A percentile compares a stretch with the other conserved stretches of the same genome.
Conservation (phyloP, 371 early-diverging fungal species). For the Parasitella parasitica region DNA sequence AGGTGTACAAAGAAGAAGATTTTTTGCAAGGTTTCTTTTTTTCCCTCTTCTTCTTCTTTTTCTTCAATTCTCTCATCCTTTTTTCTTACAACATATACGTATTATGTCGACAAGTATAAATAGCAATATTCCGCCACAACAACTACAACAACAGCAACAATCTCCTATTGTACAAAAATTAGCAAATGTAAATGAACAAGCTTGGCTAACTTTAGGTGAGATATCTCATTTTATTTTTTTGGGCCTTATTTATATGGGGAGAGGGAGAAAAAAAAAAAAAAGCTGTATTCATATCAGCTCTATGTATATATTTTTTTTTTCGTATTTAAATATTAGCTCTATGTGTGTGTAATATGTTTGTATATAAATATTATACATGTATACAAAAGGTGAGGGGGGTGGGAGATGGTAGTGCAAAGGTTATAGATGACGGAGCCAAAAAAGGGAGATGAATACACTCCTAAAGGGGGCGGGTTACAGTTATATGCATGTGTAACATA, state of each 20-base stretch:
- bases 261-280: neutral
- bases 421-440: slow-evolving; percentile 16
- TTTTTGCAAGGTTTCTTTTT: slow-evolving; percentile 7
- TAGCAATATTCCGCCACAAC: neutral
- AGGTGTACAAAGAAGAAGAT: slow-evolving; percentile 1
- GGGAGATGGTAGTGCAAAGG: neutral
- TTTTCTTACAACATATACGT: neutral
- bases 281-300: neutral
- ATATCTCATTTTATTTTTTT: slow-evolving; percentile 8
- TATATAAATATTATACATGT: slow-evolving; percentile 2
- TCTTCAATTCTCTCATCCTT: slow-evolving; percentile 11
- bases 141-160: slow-evolving; percentile 7
- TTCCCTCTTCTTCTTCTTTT: slow-evolving; percentile 9
- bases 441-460: slow-evolving; percentile 9
- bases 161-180: slow-evolving; percentile 58
- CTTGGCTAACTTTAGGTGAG: slow-evolving; percentile 77
- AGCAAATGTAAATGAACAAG: slow-evolving; percentile 69
- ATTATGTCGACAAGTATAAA: neutral
- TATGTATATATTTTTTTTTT: too few species aligned
- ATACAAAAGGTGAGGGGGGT: neutral
- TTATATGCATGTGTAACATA: slow-evolving; percentile 7
- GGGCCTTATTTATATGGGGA: neutral
- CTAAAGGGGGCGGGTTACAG: neutral
- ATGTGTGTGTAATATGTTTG: neutral
- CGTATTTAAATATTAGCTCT: too few species aligned